These are phyloP conservation scores for Fonsecaea multimorphosa DNA, from an alignment of 2,329 filamentous ascomycete species.

Conservation along the genomic window DNA sequence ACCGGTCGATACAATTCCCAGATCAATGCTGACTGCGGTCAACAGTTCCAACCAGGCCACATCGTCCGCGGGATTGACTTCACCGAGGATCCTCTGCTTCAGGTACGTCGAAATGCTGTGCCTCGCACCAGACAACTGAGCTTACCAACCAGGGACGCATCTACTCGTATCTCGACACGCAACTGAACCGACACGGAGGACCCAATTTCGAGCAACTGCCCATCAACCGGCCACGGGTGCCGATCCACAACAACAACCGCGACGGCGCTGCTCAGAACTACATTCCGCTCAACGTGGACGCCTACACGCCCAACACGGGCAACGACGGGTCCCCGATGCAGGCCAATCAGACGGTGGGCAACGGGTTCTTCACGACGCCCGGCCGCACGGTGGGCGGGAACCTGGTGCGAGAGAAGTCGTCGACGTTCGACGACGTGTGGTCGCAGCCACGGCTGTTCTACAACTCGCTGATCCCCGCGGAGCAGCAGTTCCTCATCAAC, in stretches of 20 bases:
- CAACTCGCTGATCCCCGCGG: constrained; percentile 5
- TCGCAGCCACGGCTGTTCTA: constrained; percentile 12
- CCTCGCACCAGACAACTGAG: not conserved
- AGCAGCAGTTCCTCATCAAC: constrained; percentile 16
- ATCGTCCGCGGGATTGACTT: constrained; percentile 14
- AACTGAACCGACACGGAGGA: constrained; percentile 9
- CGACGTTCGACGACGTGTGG: constrained; percentile 8
- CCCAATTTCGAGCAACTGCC: constrained; percentile 13
- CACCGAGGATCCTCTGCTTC: constrained; percentile 9
- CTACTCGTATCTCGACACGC: constrained; percentile 11
- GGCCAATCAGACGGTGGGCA: constrained; percentile 4
- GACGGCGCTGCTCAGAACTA: constrained; percentile 9
- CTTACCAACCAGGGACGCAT: constrained; percentile 1
- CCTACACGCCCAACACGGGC: constrained; percentile 1
- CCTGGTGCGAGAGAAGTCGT: constrained; percentile 8
- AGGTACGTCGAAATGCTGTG: not conserved
- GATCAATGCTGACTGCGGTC: not conserved
- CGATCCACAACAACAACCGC: constrained; percentile 17
- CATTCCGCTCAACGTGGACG: constrained; percentile 4
- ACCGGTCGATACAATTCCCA: not conserved
- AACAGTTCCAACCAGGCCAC: constrained; percentile 11
- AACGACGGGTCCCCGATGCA: constrained; percentile 9
- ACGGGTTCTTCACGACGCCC: constrained; percentile 9
- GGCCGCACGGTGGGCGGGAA: constrained; percentile 7
- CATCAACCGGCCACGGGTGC: constrained; percentile 7